phyloP scores from a whole-genome alignment of 2,329 filamentous ascomycete species.

The Podosphaera aphanis region DNA sequence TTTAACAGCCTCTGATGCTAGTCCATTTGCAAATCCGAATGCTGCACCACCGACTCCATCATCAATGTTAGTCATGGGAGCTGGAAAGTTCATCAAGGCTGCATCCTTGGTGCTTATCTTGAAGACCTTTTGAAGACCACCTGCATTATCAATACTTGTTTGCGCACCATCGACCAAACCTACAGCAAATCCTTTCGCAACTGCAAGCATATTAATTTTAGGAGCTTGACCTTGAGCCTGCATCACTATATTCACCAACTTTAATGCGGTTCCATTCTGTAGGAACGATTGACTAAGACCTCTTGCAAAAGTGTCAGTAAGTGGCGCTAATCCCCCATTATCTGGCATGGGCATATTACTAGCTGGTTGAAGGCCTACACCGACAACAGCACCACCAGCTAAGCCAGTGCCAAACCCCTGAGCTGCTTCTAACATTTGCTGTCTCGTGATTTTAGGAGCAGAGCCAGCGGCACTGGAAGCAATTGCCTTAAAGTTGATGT shows the following conservation, averaged over 20 bases:
- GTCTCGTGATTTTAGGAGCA: background rate
- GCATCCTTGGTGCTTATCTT: conserved; percentile 2
- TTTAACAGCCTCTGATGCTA: conserved; percentile 17
- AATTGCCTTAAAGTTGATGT: conserved; percentile 2
- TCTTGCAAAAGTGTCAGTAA: conserved; percentile 13
- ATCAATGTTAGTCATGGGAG: conserved; percentile 13
- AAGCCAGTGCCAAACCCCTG: conserved; percentile 5
- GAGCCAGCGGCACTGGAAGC: background rate
- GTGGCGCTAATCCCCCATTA: background rate
- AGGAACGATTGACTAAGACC: conserved; percentile 16
- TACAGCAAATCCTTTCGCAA: conserved; percentile 17
- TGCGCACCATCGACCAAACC: conserved; percentile 18
- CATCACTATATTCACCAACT: conserved; percentile 7
- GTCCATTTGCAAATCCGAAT: conserved; percentile 17
- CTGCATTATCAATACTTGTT: conserved; percentile 13
- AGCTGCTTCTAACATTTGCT: background rate
- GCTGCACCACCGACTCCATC: conserved; percentile 18
- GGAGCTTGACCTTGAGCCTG: background rate
- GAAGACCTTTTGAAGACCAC: conserved; percentile 2
- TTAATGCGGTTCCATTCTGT: conserved; percentile 14
- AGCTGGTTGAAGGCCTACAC: conserved; percentile 5
- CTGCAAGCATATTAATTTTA: conserved; percentile 8
- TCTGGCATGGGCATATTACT: background rate
- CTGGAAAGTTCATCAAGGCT: conserved; percentile 7
- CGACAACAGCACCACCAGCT: conserved; percentile 6